Evolutionary conservation across 768 basidiomycete genomes (phyloP), one percentile per base, ranked within the genome.

Genomic region (Porphyrellus cyaneotinctus): DNA sequence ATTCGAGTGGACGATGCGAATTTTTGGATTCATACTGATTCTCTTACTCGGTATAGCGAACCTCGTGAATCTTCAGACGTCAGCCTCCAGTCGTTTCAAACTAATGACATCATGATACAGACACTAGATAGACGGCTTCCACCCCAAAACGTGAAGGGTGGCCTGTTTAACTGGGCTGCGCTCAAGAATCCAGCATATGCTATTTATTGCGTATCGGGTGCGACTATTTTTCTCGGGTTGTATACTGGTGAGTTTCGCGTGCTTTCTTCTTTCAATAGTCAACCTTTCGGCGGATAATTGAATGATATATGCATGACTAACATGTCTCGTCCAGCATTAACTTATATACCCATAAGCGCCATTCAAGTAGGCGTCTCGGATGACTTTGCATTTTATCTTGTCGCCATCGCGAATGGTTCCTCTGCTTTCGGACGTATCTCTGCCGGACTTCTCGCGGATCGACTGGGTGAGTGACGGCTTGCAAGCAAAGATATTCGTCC

Each of bases 1-100:
- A n/a, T 91, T 90, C 65, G 72, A 74, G 56, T 91, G 88, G 88
- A 87, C 88, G 0, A 80, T 87, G 76, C 76, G 88, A 13, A 78
- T 84, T 30, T 68, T 88, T 38, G 87, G 81, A 2, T 82, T 88
- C 55, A 78, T 88, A 10, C 64, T 88, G 0, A 54, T 85, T 1
- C 55, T 75, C 14, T 63, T 76, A 2, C 72, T 88, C 4, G 76
- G 77, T 2, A 62, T 78, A 13, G 75, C 80, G 14, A 87, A 85
- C 64, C 51, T 88, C 43, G 77, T 79, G 49, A 55, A 67, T 56
- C 22, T 17, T 58, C 66, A 4, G 0, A 13, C 0, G 4, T n/a
- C 5, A 13, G 26, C 6, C 13, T 0, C 20, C 20, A 12, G 28
- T 17, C 20, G 4, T 17, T 28, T 28, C 26, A 26, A 23, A 13